Conservation (phyloP, 208 protist species). For the Leishmania aethiopica region DNA sequence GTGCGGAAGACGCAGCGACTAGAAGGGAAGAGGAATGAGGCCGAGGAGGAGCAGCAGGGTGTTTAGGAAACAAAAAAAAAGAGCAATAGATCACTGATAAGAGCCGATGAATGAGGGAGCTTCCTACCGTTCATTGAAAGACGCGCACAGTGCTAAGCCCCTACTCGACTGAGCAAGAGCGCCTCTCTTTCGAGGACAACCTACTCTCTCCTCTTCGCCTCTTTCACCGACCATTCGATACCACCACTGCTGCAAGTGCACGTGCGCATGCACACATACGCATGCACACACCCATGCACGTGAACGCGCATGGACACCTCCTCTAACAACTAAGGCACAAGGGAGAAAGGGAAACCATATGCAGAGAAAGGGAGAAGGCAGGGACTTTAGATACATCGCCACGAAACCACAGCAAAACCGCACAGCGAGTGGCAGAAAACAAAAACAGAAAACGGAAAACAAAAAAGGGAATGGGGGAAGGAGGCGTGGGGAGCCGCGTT, state of each 20-base stretch:
- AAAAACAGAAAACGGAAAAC: not conserved
- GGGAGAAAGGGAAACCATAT: not conserved
- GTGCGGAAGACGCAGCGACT: not conserved
- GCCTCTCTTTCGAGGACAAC: not conserved
- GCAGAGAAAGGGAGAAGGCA: not conserved
- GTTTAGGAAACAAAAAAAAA: not conserved
- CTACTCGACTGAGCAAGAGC: not conserved
- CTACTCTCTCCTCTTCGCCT: not conserved
- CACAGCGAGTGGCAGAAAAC: not conserved
- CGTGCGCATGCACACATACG: not conserved
- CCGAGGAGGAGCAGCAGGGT: not conserved
- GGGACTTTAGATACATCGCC: not conserved
- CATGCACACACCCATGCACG: not conserved
- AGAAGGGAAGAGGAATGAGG: not conserved
- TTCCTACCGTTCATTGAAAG: not conserved
- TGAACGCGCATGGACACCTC: not conserved
- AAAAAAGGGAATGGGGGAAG: not conserved
- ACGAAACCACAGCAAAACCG: not conserved
- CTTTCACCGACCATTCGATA: not conserved
- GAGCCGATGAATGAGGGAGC: not conserved
- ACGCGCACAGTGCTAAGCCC: no score
- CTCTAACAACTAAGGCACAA: not conserved
- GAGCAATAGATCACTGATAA: not conserved
- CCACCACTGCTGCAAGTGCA: not conserved
- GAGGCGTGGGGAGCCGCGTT: not conserved